Evolutionary conservation across 2,329 filamentous ascomycete genomes (phyloP).

Genomic region (Dichotomopilus funicola): DNA sequence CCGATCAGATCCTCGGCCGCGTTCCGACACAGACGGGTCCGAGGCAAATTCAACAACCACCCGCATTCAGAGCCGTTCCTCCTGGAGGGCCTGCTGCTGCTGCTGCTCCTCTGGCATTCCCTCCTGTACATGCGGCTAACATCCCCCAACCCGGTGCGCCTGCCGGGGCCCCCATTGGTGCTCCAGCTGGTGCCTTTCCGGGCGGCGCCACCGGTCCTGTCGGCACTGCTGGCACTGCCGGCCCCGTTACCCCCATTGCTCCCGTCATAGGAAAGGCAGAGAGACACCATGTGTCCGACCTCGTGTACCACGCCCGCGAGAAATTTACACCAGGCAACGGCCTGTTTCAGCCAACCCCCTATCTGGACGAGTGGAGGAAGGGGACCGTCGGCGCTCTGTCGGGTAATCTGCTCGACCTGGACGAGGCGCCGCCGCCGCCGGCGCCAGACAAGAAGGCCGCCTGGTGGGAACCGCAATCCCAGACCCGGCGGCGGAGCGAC

Average conservation of each 20-base stretch:
- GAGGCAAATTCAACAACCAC: constrained; percentile 7
- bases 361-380: constrained; percentile 68
- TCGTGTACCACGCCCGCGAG: constrained; percentile 37
- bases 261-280: no score
- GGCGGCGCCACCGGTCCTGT: no score
- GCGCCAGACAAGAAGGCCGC: constrained; percentile 47
- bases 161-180: constrained; percentile 7
- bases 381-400: constrained; percentile 56
- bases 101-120: constrained; percentile 4
- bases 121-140: constrained; percentile 4
- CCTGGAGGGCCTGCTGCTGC: constrained; percentile 11
- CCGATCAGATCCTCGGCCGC: constrained; percentile 20
- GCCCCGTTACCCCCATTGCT: no score
- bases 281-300: constrained; percentile 35
- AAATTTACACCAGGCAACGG: constrained; percentile 44
- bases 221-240: no score
- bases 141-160: constrained; percentile 9
- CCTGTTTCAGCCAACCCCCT: constrained; percentile 52
- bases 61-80: not conserved
- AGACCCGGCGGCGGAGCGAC: constrained; percentile 41
- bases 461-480: constrained; percentile 65
- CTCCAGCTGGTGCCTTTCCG: no score
- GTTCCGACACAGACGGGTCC: constrained; percentile 12
- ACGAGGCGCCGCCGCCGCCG: constrained; percentile 29
- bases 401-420: constrained; percentile 54